phyloP scores from a whole-genome alignment of 2,329 filamentous ascomycete genomes.

The Diplocarpon rosae region DNA sequence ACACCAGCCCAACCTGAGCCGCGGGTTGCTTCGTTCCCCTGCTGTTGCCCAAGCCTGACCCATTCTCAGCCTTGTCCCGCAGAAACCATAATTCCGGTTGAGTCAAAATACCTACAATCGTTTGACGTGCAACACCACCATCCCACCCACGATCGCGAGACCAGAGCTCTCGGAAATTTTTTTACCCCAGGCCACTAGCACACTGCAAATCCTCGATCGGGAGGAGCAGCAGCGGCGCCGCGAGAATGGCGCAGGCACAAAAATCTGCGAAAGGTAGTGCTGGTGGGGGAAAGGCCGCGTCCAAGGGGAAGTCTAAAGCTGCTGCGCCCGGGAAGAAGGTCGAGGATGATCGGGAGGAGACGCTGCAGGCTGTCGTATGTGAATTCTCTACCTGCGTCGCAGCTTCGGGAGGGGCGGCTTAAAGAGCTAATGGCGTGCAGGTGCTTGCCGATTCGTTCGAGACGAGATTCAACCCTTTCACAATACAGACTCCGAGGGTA shows the following conservation, averaged over 20 bases:
- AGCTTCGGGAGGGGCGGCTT: neutral
- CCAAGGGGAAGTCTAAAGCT: conserved; percentile 24
- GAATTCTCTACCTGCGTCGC: neutral
- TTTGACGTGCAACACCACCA: too few relatives aligned
- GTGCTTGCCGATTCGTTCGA: conserved; percentile 92
- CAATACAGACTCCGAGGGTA: conserved; percentile 78
- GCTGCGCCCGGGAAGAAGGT: conserved; percentile 19
- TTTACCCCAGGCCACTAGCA: too few relatives aligned
- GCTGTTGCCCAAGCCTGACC: neutral
- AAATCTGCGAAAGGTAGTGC: conserved; percentile 17
- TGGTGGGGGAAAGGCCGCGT: conserved; percentile 17
- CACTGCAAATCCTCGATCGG: neutral
- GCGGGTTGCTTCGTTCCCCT: neutral
- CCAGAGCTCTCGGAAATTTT: too few relatives aligned
- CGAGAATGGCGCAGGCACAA: conserved; percentile 17
- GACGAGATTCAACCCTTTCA: conserved; percentile 81
- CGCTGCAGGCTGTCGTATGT: conserved; percentile 28
- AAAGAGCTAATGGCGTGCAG: conserved; percentile 33
- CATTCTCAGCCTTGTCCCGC: neutral
- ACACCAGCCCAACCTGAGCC: neutral
- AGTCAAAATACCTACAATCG: neutral
- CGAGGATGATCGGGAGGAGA: conserved; percentile 28
- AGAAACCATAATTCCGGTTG: neutral
- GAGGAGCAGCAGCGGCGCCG: neutral
- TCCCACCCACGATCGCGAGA: too few relatives aligned